Percentiles rank a stretch among this genome's conserved stretches.
Evolutionary conservation across 2,329 filamentous ascomycete genomes (phyloP).

Genomic region (Diaporthe australafricana): DNA sequence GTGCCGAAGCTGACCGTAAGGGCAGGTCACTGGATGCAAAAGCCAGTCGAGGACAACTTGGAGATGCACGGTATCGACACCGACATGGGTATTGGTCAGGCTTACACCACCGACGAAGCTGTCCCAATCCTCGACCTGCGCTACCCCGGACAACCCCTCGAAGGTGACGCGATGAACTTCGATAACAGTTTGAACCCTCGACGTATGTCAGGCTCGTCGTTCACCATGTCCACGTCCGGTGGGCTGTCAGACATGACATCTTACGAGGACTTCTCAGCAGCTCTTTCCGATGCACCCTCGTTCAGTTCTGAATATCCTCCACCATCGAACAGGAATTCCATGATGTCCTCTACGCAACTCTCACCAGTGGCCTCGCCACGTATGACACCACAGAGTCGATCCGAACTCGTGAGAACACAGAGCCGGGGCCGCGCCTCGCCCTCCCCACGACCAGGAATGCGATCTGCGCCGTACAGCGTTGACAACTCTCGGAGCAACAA

Average conservation of each 20-base stretch:
- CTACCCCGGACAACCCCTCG: constrained; percentile 59
- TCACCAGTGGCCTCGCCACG: constrained; percentile 80
- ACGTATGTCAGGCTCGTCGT: constrained; percentile 79
- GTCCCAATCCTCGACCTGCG: constrained; percentile 72
- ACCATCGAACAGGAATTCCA: constrained; percentile 74
- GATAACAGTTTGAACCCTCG: constrained; percentile 67
- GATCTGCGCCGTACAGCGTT: constrained; percentile 77
- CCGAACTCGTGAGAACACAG: constrained; percentile 71
- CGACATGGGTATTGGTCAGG: constrained; percentile 71
- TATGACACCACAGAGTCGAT: constrained; percentile 70
- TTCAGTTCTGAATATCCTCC: constrained; percentile 76
- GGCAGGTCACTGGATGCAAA: constrained; percentile 63
- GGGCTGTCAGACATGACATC: constrained; percentile 75
- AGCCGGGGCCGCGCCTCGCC: constrained; percentile 79
- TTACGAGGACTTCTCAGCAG: constrained; percentile 77
- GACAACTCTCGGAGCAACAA: constrained; percentile 73
- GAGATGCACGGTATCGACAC: constrained; percentile 67
- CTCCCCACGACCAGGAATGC: constrained; percentile 75
- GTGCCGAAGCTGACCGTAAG: constrained; percentile 41
- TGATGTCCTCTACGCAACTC: constrained; percentile 77
- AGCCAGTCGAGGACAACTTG: constrained; percentile 67
- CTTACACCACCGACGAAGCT: constrained; percentile 71
- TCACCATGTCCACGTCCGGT: constrained; percentile 76
- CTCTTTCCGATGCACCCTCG: constrained; percentile 74
- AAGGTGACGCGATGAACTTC: constrained; percentile 62